Evolutionary conservation across 805 yeast species (phyloP), one percentile per base, ranked within the genome.

Genomic region (Ogataea henricii): DNA sequence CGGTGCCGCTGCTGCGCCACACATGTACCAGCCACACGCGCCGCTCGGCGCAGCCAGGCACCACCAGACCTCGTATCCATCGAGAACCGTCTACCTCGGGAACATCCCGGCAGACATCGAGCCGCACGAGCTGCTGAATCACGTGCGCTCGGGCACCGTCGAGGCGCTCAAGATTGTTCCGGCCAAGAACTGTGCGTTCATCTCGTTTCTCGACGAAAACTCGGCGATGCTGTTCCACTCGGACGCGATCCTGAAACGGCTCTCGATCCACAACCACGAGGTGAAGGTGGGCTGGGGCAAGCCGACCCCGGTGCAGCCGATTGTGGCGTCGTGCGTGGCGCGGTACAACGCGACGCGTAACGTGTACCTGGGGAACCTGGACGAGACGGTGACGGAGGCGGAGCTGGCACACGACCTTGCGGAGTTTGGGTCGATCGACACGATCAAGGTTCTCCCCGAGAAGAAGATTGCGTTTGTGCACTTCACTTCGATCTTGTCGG

Each of bases 251-350:
- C 75, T 92, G 63, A 89, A 89, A 63, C 81, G 91, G 63, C 74
- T 91, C 53, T 81, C 85, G 35, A 86, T 94, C 50, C 82, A 81
- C 56, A 90, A 89, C 39, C 82, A 85, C 55, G 96, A 88, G 59
- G 81, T 91, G 48, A 81, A 89, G 61, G 79, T 92, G 50, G 96
- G 97, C 10, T 94, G 98, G 98, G 97, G 96, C 17, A 86, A 86
- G 56, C 82, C 89, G 33, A 74, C 85, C 2, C 82, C 87, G 1
- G 80, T 90, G 29, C 82, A 82, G 49, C 87, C 95, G 1, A 76
- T 85, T 6, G 91, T 92, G 6, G 71, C 82, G 45, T 79, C 83
- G 27, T 84, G 90, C 14, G 89, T 94, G 46, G 82, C 83, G 47
- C 80, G 87, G 53, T 92, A 89, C 56, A 88, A 89, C 41, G 98